These are phyloP conservation scores for Metschnikowia anglica DNA, from an alignment of 805 yeast genomes.

Conservation along the genomic window DNA sequence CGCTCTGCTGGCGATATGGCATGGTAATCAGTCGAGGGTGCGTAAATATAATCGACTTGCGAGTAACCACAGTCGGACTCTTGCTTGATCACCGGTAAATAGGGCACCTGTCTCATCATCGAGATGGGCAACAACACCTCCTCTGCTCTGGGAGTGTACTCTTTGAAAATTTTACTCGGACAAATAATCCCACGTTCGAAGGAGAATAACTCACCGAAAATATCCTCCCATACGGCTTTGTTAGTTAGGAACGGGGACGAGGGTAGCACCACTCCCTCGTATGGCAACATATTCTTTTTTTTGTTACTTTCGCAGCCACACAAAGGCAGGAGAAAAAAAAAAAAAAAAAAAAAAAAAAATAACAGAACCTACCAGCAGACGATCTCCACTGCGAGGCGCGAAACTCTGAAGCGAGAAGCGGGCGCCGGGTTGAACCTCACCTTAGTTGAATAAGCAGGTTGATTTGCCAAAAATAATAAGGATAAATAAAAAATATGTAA, in stretches of 20 bases:
- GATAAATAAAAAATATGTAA: background rate
- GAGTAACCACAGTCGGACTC: constrained; percentile 6
- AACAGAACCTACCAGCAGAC: background rate
- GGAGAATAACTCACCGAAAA: constrained; percentile 1
- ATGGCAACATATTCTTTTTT: background rate
- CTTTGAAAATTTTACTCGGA: constrained; percentile 2
- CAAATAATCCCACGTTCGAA: constrained; percentile 2
- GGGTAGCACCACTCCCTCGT: background rate
- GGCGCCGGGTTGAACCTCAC: background rate
- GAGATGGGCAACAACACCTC: constrained; percentile 3
- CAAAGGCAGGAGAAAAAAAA: too few species aligned
- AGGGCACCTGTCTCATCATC: background rate
- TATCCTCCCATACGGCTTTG: constrained; percentile 4
- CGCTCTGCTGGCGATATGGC: background rate
- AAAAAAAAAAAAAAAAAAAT: background rate
- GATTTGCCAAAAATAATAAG: background rate
- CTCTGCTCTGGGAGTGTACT: constrained; percentile 4
- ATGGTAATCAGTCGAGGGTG: background rate
- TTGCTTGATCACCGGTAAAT: constrained; percentile 9
- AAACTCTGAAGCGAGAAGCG: background rate
- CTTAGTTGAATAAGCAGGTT: background rate
- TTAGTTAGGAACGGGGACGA: constrained; percentile 3
- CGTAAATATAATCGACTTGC: constrained; percentile 5
- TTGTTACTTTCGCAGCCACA: constrained; percentile 6
- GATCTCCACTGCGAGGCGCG: background rate